Percentiles rank a stretch among this genome's conserved stretches.
Evolutionary conservation across 768 basidiomycete species (phyloP).

Genomic region (Chalciporus pseudorubinellus): DNA sequence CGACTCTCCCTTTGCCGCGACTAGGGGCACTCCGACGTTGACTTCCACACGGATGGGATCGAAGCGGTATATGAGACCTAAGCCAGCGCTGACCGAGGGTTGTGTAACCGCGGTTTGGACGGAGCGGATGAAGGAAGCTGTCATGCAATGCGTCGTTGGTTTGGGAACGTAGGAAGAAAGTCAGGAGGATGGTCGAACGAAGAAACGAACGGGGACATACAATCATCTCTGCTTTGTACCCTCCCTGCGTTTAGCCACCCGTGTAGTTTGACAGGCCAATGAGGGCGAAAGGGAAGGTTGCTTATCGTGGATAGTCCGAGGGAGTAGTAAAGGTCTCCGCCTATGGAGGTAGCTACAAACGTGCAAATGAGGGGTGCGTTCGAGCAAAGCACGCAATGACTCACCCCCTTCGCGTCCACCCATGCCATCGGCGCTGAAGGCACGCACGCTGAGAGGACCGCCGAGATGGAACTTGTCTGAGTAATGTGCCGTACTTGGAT

Average conservation of each 20-base stretch:
- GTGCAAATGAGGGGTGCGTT: background rate
- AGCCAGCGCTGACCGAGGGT: constrained; percentile 72
- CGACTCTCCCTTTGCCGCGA: constrained; percentile 65
- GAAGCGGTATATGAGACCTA: constrained; percentile 81
- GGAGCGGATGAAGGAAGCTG: constrained; percentile 13
- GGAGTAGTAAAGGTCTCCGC: constrained; percentile 82
- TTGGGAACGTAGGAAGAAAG: too few species aligned
- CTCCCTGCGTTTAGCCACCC: constrained; percentile 79
- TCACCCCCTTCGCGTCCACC: constrained; percentile 74
- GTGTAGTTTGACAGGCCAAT: constrained; percentile 88
- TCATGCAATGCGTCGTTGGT: too few species aligned
- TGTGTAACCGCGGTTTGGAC: constrained; percentile 16
- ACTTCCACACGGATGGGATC: constrained; percentile 84
- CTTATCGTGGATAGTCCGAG: constrained; percentile 73
- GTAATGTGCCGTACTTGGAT: constrained; percentile 46
- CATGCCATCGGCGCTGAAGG: constrained; percentile 72
- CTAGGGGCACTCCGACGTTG: constrained; percentile 83
- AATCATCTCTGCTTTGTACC: constrained; percentile 56
- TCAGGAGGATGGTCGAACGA: background rate
- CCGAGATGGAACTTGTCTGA: constrained; percentile 92
- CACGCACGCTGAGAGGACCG: constrained; percentile 81
- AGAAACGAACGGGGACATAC: constrained; percentile 37
- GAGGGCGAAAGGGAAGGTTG: constrained; percentile 63
- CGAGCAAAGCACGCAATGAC: constrained; percentile 18
- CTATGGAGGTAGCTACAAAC: constrained; percentile 72